Evolutionary conservation across 2,329 filamentous ascomycete genomes (phyloP).

Genomic region (Colletotrichum limetticola): DNA sequence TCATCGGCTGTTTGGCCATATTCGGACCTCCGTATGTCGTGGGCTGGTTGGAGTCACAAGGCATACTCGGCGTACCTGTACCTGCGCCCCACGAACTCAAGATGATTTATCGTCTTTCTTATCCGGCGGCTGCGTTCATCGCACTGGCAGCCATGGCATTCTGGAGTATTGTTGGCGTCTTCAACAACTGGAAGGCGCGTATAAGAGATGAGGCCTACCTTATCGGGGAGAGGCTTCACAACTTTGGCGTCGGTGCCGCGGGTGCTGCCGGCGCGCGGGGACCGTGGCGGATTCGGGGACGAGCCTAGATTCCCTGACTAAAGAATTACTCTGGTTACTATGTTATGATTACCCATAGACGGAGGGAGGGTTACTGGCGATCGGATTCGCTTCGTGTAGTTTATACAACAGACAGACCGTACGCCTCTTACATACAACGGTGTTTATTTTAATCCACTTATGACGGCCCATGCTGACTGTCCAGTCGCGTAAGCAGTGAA

Average conservation of each 20-base stretch:
- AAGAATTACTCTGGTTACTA: background rate
- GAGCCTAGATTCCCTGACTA: constrained; percentile 38
- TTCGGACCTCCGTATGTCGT: constrained; percentile 60
- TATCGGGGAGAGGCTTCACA: constrained; percentile 93
- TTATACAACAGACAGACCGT: background rate
- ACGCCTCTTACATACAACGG: background rate
- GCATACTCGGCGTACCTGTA: constrained; percentile 33
- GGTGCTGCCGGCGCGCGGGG: constrained; percentile 47
- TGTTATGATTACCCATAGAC: background rate
- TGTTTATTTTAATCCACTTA: background rate
- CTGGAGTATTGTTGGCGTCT: constrained; percentile 67
- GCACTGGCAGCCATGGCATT: constrained; percentile 54
- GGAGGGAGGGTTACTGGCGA: background rate
- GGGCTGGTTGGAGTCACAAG: constrained; percentile 37
- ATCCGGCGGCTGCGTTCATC: constrained; percentile 69
- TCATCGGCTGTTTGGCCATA: constrained; percentile 72
- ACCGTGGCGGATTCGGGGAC: constrained; percentile 50
- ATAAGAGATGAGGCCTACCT: constrained; percentile 96
- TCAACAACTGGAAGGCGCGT: constrained; percentile 80
- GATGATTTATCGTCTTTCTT: constrained; percentile 69
- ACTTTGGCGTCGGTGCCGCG: constrained; percentile 73
- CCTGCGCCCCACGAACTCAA: constrained; percentile 33
- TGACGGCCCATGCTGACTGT: background rate
- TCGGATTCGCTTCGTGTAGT: constrained; percentile 1
- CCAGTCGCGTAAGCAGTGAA: background rate